phyloP scores from a whole-genome alignment of 2,329 filamentous ascomycete species.

The Diaporthe vexans region DNA sequence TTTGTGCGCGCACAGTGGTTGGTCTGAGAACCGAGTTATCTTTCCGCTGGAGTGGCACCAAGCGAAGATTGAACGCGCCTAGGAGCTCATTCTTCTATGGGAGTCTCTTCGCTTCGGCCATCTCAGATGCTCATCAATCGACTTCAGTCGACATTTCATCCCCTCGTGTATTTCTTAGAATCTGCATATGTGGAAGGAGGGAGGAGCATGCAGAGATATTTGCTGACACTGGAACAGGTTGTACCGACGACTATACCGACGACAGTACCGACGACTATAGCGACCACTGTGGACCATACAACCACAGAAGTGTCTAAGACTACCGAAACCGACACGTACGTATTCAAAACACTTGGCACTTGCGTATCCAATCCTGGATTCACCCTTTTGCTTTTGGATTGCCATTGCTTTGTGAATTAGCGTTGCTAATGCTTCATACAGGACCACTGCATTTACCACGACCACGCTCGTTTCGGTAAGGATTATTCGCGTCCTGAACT shows the following conservation, averaged over 20 bases:
- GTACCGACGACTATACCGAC: conserved; percentile 20
- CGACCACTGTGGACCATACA: conserved; percentile 28
- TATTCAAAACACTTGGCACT: not conserved
- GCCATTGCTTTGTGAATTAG: not conserved
- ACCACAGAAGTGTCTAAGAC: conserved; percentile 6
- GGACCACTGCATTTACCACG: conserved; percentile 36
- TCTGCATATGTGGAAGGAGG: not conserved
- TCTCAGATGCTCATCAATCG: not conserved
- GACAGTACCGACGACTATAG: conserved; percentile 16
- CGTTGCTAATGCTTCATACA: conserved; percentile 21
- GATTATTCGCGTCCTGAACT: not conserved
- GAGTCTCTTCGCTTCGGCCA: not conserved
- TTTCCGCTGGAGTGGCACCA: not conserved
- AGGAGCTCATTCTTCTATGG: not conserved
- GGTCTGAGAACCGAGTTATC: too few species aligned
- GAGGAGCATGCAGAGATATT: not conserved
- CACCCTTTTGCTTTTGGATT: not conserved
- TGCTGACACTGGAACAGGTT: conserved; percentile 22
- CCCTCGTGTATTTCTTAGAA: too few species aligned
- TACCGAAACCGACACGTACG: conserved; percentile 28
- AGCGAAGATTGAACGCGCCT: not conserved
- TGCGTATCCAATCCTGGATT: not conserved
- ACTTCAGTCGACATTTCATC: too few species aligned
- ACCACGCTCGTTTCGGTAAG: conserved; percentile 41
- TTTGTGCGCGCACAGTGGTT: too few species aligned